Conservation (phyloP, 2,329 filamentous ascomycete species). For the Aureobasidium melanogenum region DNA sequence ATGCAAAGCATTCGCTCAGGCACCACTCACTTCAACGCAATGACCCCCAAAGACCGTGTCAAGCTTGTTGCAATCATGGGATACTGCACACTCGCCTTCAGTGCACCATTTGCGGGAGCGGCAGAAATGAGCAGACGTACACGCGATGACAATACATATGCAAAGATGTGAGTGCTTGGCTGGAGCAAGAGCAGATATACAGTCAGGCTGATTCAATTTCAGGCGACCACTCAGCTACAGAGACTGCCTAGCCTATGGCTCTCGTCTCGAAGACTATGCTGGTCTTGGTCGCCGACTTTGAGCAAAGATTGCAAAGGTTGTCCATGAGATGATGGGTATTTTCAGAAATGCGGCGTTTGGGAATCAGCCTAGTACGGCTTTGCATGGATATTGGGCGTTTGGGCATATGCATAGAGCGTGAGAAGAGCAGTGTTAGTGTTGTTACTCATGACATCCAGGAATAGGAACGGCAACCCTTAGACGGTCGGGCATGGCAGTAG, state of each 20-base stretch:
- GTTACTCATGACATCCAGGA: neutral
- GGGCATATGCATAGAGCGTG: neutral
- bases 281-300: slow-evolving; percentile 15
- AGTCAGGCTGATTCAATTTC: neutral
- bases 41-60: slow-evolving; percentile 18
- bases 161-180: slow-evolving; percentile 21
- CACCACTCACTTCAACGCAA: slow-evolving; percentile 15
- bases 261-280: slow-evolving; percentile 26
- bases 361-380: neutral
- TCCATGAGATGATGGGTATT: neutral
- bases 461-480: neutral
- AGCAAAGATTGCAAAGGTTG: neutral
- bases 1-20: slow-evolving; percentile 21
- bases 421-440: neutral
- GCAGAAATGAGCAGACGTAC: slow-evolving; percentile 25
- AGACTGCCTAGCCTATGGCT: slow-evolving; percentile 25
- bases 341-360: neutral
- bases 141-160: slow-evolving; percentile 23
- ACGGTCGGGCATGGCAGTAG: neutral
- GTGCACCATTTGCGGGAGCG: slow-evolving; percentile 26
- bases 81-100: slow-evolving; percentile 28
- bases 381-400: neutral
- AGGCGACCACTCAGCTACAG: slow-evolving; percentile 28
- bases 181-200: neutral
- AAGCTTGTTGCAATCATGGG: slow-evolving; percentile 21